A percentile compares a stretch with the other conserved stretches of the same genome.
These are phyloP conservation scores for Nicotiana otophora DNA, from an alignment of 257 asterid genomes.

Conservation along the genomic window DNA sequence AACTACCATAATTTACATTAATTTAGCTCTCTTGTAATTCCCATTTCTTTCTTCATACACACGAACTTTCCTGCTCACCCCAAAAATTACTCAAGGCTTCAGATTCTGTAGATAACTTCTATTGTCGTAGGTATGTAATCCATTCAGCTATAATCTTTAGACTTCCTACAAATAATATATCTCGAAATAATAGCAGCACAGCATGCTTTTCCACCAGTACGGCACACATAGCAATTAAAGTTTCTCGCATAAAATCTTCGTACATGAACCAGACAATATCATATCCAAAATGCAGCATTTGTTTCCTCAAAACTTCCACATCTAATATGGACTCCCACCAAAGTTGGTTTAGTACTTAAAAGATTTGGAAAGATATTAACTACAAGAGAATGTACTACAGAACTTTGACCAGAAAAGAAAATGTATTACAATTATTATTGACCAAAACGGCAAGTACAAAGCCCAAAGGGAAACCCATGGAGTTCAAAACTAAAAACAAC, in stretches of 20 bases:
- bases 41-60: not conserved
- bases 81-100: not conserved
- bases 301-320: not conserved
- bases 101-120: not conserved
- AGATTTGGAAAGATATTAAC: not conserved
- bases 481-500: not conserved
- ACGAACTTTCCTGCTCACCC: not conserved
- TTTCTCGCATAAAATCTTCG: not conserved
- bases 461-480: not conserved
- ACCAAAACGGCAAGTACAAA: not conserved
- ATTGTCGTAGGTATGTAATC: not conserved
- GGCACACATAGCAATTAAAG: not conserved
- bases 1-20: not conserved
- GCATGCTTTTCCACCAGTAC: not conserved
- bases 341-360: not conserved
- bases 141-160: not conserved
- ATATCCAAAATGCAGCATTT: constrained; percentile 1
- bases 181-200: not conserved
- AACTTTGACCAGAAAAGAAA: not conserved
- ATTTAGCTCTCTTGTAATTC: not conserved
- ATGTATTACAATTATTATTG: not conserved
- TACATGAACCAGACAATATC: not conserved
- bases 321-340: not conserved
- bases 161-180: not conserved
- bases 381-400: not conserved